A percentile compares a stretch with the other conserved stretches of the same genome.
Conservation (phyloP, 1,284 basidiomycete species). For the Amylostereum chailletii region DNA sequence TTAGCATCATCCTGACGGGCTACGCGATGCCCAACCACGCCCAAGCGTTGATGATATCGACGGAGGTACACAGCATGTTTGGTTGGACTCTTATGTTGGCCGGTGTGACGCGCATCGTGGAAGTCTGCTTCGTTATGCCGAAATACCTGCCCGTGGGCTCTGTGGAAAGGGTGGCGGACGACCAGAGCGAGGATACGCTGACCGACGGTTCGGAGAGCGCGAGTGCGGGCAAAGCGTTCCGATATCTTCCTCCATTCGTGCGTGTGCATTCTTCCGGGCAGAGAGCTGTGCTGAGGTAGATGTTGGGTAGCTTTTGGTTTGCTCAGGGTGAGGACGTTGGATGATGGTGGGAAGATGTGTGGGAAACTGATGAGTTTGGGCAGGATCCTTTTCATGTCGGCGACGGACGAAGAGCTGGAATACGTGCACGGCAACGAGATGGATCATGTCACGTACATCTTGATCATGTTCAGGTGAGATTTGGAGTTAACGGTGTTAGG, state of each 20-base stretch:
- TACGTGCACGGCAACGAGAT: slow-evolving; percentile 63
- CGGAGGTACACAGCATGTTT: slow-evolving; percentile 81
- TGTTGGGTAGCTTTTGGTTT: slow-evolving; percentile 49
- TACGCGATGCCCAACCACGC: slow-evolving; percentile 93
- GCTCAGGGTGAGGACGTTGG: slow-evolving; percentile 40
- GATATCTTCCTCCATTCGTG: slow-evolving; percentile 82
- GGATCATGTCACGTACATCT: slow-evolving; percentile 84
- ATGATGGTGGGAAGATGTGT: neutral
- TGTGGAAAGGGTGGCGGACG: slow-evolving; percentile 32
- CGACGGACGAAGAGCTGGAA: slow-evolving; percentile 81
- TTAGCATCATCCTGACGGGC: slow-evolving; percentile 80
- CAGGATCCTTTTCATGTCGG: slow-evolving; percentile 80
- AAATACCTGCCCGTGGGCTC: slow-evolving; percentile 19
- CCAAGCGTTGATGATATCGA: slow-evolving; percentile 79
- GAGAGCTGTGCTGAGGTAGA: too few species aligned
- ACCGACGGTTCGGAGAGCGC: slow-evolving; percentile 28
- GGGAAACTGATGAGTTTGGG: neutral
- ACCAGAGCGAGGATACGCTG: slow-evolving; percentile 58
- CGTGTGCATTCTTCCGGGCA: slow-evolving; percentile 22
- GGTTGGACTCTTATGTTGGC: slow-evolving; percentile 84
- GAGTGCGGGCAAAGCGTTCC: slow-evolving; percentile 54
- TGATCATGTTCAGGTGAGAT: slow-evolving; percentile 74
- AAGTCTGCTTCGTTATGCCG: slow-evolving; percentile 73
- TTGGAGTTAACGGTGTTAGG: neutral
- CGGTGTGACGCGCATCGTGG: slow-evolving; percentile 75